These are phyloP conservation scores for Gypsophila paniculata DNA, from an alignment of 179 eudicot species.

Conservation along the genomic window DNA sequence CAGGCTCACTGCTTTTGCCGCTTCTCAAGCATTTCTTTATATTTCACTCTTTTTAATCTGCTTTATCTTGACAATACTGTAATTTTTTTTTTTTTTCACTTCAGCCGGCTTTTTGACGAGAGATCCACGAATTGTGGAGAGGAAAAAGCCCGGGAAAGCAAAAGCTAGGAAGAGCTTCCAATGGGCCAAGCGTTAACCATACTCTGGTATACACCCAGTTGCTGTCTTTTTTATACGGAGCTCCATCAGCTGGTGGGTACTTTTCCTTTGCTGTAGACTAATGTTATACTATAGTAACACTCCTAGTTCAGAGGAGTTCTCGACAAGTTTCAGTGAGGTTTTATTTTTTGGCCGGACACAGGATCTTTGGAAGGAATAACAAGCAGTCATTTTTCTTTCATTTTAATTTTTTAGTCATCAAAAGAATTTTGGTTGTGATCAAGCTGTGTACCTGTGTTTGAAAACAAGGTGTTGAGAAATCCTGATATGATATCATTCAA, in stretches of 20 bases:
- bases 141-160: constrained; percentile 98
- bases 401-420: background rate
- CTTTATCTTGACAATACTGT: background rate
- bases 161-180: constrained; percentile 82
- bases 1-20: background rate
- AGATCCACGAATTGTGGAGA: constrained; percentile 79
- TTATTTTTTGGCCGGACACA: background rate
- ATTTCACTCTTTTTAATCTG: background rate
- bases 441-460: background rate
- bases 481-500: background rate
- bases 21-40: background rate
- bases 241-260: background rate
- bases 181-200: constrained; percentile 67
- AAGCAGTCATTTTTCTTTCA: background rate
- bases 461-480: background rate
- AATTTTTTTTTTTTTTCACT: background rate
- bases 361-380: constrained; percentile 9
- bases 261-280: constrained; percentile 2
- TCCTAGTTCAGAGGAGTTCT: constrained; percentile 8
- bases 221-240: constrained; percentile 6
- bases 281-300: background rate
- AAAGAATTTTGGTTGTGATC: background rate
- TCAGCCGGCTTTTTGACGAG: constrained; percentile 95
- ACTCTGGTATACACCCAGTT: constrained; percentile 8
- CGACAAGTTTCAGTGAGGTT: background rate